These are phyloP conservation scores for Erythrophleum fordii DNA, from an alignment of 306 rosid genomes.

Conservation along the genomic window DNA sequence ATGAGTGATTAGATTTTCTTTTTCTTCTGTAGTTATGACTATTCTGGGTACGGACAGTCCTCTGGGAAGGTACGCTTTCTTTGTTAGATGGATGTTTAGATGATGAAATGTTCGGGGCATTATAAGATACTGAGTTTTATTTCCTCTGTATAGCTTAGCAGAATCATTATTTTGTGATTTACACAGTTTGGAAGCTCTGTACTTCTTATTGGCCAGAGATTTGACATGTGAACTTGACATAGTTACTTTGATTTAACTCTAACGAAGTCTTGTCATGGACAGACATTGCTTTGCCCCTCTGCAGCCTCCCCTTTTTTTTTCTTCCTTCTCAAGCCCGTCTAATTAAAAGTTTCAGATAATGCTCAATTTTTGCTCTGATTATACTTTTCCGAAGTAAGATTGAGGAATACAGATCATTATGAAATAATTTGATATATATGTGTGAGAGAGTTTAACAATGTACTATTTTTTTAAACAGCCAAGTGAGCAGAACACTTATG, in stretches of 20 bases:
- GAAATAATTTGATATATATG: slow-evolving; percentile 21
- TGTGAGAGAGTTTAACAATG: slow-evolving; percentile 19
- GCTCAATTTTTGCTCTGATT: slow-evolving; percentile 10
- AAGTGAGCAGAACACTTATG: slow-evolving; percentile 94
- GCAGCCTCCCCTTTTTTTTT: not conserved
- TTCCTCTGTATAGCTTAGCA: not conserved
- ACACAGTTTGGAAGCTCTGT: not conserved
- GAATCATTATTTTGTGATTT: not conserved
- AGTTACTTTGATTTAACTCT: not conserved
- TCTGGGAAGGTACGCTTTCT: slow-evolving; percentile 76
- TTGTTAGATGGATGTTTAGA: not conserved
- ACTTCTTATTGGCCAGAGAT: not conserved
- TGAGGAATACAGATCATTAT: not conserved
- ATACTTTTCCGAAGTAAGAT: slow-evolving; percentile 9
- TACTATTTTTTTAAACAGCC: slow-evolving; percentile 60
- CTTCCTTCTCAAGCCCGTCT: not conserved
- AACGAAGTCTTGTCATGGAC: not conserved
- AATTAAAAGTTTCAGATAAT: not conserved
- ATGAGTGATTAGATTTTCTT: not conserved
- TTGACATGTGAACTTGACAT: not conserved
- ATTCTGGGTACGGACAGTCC: slow-evolving; percentile 90
- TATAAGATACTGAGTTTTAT: too few relatives aligned
- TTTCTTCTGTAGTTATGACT: slow-evolving; percentile 69
- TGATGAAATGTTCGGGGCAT: not conserved
- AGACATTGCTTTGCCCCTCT: not conserved